A percentile compares a stretch with the other conserved stretches of the same genome.
phyloP scores from a whole-genome alignment of 345 rosid genomes.

The Citropsis articulata region DNA sequence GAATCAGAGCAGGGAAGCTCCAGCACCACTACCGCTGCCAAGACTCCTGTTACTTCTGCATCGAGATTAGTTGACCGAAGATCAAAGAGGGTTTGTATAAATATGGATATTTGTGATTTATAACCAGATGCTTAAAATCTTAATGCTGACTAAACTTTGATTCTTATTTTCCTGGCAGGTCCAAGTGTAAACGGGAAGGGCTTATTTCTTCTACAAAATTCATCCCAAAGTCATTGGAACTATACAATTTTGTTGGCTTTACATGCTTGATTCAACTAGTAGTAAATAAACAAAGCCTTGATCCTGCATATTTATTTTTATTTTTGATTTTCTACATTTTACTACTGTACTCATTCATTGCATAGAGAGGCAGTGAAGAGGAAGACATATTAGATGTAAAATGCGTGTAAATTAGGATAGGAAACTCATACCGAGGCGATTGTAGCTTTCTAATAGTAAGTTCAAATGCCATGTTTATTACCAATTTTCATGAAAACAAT shows the following conservation, averaged over 20 bases:
- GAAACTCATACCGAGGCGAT: neutral
- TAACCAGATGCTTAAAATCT: neutral
- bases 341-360: neutral
- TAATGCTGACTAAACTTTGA: neutral
- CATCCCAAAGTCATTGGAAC: neutral
- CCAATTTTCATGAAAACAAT: neutral
- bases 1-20: slow-evolving; percentile 34
- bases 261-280: neutral
- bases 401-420: slow-evolving; percentile 4
- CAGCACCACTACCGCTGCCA: slow-evolving; percentile 3
- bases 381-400: neutral
- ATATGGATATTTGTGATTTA: neutral
- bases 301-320: neutral
- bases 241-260: neutral
- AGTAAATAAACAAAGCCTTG: neutral
- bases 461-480: neutral
- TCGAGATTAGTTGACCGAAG: slow-evolving; percentile 4
- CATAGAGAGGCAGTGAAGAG: neutral
- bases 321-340: neutral
- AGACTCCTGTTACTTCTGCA: slow-evolving; percentile 7
- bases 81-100: slow-evolving; percentile 13
- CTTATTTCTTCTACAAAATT: neutral
- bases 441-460: neutral
- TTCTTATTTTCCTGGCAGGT: slow-evolving; percentile 14
- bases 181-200: neutral